These are phyloP conservation scores for Tremella mesenterica DNA, from an alignment of 768 basidiomycete genomes.

Conservation along the genomic window DNA sequence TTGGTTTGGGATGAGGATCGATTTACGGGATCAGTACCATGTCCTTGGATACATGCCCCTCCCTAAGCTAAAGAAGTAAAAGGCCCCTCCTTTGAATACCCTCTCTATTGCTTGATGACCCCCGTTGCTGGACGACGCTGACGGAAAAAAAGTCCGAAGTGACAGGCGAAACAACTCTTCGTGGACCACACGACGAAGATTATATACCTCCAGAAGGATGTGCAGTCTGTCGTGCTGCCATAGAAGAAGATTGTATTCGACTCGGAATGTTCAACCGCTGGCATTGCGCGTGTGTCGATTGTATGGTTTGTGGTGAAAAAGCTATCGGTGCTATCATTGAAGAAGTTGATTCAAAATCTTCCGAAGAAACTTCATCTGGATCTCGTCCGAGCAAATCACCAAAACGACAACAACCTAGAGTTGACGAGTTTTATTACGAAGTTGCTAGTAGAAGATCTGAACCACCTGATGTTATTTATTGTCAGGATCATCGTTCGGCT, in stretches of 20 bases:
- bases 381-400: conserved; percentile 49
- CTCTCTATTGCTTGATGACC: no score
- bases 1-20: no score
- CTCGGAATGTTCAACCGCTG: conserved; percentile 93
- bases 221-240: conserved; percentile 74
- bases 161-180: conserved; percentile 42
- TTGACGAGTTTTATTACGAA: conserved; percentile 65
- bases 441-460: conserved; percentile 5
- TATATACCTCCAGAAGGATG: conserved; percentile 60
- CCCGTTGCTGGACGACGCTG: no score
- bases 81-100: no score
- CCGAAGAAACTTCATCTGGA: conserved; percentile 49
- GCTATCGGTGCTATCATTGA: conserved; percentile 49
- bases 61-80: no score
- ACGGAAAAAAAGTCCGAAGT: conserved; percentile 41
- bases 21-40: no score
- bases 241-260: conserved; percentile 95
- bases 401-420: conserved; percentile 71
- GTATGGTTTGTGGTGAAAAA: conserved; percentile 69
- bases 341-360: conserved; percentile 15
- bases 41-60: no score
- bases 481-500: conserved; percentile 63
- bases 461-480: conserved; percentile 53
- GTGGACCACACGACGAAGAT: conserved; percentile 32
- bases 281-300: conserved; percentile 92